Evolutionary conservation across 345 rosid genomes (phyloP), one percentile per base, ranked within the genome.

Genomic region (Conringia planisiliqua): DNA sequence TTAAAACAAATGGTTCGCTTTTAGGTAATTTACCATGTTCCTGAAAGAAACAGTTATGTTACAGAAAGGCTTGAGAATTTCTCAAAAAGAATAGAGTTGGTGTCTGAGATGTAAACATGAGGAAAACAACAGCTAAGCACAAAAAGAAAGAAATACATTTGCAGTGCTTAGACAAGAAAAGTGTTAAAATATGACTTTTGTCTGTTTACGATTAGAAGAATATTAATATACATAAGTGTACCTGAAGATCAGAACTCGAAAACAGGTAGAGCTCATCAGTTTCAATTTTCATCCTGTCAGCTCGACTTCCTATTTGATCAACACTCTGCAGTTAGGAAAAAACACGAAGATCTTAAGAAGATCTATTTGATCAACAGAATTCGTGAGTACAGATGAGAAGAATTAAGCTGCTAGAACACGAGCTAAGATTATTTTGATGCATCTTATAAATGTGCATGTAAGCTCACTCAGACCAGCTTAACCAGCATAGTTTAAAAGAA

Each of bases 171-270:
- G 60, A 22, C 62, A 18, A 42, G 12, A 20, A n/a, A 65, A 55
- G 17, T 60, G 3, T 40, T 5, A 10, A 72, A 18, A 51, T 40
- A 20, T 13, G 42, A 57, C 22, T 57, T 57, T 3, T 55, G 51
- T 56, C 12, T 58, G 13, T 55, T 16, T 64, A 54, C n/a, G 47
- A 54, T 36, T 48, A 57, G 9, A 61, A 39, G 27, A 59, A 68
- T 46, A 18, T 9, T 66, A 16, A 65, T 66, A 26, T 17, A 57
- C 51, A 57, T 14, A 35, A 11, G 42, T 16, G 46, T 64, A 89
- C 98, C 97, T 91, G 96, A 83, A 91, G 77, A 81, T 93, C 96
- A 55, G 97, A 91, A 64, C 97, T 87, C 4, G 96, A 88, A 79
- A 91, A 89, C 40, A 93, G 78, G 84, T 79, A 91, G 76, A 93